A percentile compares a stretch with the other conserved stretches of the same genome.
Evolutionary conservation across 352 stramenopile genomes (phyloP).

Genomic region (Phytophthora syringae): DNA sequence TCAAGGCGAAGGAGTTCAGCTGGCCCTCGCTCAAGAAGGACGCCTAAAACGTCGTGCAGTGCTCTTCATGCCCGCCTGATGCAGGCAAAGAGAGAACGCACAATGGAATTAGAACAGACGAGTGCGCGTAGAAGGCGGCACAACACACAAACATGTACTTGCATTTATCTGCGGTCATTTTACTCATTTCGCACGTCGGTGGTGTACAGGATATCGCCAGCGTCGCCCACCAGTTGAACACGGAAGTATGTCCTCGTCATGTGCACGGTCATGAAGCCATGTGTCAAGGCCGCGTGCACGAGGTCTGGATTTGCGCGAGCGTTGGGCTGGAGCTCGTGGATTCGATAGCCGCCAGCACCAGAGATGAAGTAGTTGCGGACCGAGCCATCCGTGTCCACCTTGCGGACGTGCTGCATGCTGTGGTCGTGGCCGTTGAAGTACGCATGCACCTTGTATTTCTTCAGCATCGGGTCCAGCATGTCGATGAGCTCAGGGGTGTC

Average conservation of each 20-base stretch:
- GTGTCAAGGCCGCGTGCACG: conserved; percentile 81
- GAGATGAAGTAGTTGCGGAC: conserved; percentile 82
- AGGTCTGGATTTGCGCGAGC: conserved; percentile 73
- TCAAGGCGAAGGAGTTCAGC: conserved; percentile 80
- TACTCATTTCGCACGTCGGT: conserved; percentile 69
- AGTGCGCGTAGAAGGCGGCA: conserved; percentile 9
- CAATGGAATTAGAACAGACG: conserved; percentile 40
- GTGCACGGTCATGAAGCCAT: conserved; percentile 86
- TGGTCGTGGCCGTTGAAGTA: conserved; percentile 91
- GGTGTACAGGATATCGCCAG: conserved; percentile 80
- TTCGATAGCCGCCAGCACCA: conserved; percentile 75
- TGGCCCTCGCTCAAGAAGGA: conserved; percentile 90
- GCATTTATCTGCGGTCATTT: conserved; percentile 1
- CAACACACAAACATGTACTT: conserved; percentile 27
- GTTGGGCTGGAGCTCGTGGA: conserved; percentile 71
- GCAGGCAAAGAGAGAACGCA: neutral
- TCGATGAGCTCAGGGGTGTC: conserved; percentile 81
- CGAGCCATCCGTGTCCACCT: conserved; percentile 44
- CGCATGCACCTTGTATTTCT: conserved; percentile 85
- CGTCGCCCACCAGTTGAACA: conserved; percentile 77
- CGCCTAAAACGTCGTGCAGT: conserved; percentile 33
- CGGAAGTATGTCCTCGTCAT: conserved; percentile 74
- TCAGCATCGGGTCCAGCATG: conserved; percentile 71
- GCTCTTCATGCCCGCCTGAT: conserved; percentile 2
- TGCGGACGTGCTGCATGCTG: conserved; percentile 82